Evolutionary conservation across 2,329 filamentous ascomycete genomes (phyloP), one percentile per base, ranked within the genome.

Genomic region (Penicillium polonicum): DNA sequence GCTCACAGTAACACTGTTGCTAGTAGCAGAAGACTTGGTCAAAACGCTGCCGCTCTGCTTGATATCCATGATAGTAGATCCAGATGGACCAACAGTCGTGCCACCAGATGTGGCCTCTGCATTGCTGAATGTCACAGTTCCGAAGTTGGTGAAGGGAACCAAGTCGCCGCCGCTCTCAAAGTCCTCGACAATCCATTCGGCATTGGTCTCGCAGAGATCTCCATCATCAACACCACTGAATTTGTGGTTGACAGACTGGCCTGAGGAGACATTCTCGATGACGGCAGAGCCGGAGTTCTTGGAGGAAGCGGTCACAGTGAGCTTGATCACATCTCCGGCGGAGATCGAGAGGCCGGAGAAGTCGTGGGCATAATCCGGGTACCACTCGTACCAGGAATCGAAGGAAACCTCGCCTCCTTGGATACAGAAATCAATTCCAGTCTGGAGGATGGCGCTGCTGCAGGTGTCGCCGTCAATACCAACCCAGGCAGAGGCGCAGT

Each of bases 111-210:
- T 70, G 21, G 75, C 78, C 50, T 67, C 65, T 38, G 74, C 72
- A 29, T 66, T 64, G 8, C 74, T 77, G 65, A 82, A 83, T 9
- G 73, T 74, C 25, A 82, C 78, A 25, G 74, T 77, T 10, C 77
- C 77, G 60, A 82, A 82, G 68, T 81, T 64, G 38, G 74, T 77
- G 48, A 82, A 77, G 0, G 71, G 59, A 31, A 82, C 78, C 12
- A 80, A 70, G 2, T 67, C 66, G 35, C 63, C 62, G 43, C 67
- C 63, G 15, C 65, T 58, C 57, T 74, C 67, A 55, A 78, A 82
- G 63, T 82, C 81, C 73, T 85, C 82, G 9, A 85, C 82, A 61
- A 86, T 85, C 83, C 83, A 86, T 69, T 86, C 83, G n/a, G 82
- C 83, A 56, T 84, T 84, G 61, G 75, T 77, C 71, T 82, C 74